These are phyloP conservation scores for Fragosphaeria purpurea DNA, from an alignment of 2,329 filamentous ascomycete genomes.

Conservation along the genomic window DNA sequence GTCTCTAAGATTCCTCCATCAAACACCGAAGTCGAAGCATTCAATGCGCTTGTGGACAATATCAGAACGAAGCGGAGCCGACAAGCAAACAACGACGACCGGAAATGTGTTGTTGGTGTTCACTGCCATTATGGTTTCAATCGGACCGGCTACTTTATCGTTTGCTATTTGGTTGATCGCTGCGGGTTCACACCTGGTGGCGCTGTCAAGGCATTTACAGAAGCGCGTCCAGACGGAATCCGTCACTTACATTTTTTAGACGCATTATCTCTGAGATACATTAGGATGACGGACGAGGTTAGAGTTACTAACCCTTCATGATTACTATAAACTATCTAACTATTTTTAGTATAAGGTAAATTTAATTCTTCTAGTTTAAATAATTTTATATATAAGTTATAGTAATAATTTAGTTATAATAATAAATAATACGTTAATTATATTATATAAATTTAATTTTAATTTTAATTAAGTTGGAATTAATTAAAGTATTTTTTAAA, in stretches of 20 bases:
- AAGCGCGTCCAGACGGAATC: constrained; percentile 68
- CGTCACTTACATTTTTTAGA: constrained; percentile 84
- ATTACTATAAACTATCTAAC: not conserved
- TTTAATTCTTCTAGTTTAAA: no score
- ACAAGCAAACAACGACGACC: constrained; percentile 25
- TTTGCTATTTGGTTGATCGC: constrained; percentile 80
- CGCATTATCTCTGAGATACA: constrained; percentile 68
- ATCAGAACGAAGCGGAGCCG: constrained; percentile 43
- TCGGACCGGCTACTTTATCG: constrained; percentile 82
- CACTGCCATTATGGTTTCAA: constrained; percentile 98
- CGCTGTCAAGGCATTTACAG: constrained; percentile 70
- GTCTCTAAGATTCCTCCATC: constrained; percentile 81
- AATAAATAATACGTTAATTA: not conserved
- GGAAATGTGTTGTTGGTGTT: constrained; percentile 53
- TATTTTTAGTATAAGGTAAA: no score
- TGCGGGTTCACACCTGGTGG: constrained; percentile 61
- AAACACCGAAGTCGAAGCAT: constrained; percentile 40
- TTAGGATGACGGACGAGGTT: constrained; percentile 1
- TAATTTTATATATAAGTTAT: not conserved
- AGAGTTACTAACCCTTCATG: not conserved
- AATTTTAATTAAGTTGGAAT: no score
- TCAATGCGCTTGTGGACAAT: constrained; percentile 47
- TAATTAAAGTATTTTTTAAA: no score
- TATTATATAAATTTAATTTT: not conserved
- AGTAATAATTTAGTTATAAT: no score